phyloP scores from a whole-genome alignment of 306 rosid genomes.

The Cucurbita ficifolia region DNA sequence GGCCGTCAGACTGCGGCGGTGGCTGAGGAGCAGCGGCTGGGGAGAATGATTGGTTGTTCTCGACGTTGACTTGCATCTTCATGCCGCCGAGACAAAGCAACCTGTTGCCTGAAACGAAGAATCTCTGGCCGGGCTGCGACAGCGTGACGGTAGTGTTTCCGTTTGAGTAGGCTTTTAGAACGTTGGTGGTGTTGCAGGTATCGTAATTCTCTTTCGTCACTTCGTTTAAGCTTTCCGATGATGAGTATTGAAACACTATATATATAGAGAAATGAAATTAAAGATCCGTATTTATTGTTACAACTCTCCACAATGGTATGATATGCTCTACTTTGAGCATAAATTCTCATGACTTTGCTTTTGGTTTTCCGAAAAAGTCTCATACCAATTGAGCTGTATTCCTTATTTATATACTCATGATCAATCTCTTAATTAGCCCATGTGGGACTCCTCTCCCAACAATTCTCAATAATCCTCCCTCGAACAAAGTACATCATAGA shows the following conservation, averaged over 20 bases:
- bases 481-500: too few species aligned
- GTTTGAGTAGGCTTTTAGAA: constrained; percentile 21
- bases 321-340: too few species aligned
- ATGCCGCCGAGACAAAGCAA: constrained; percentile 76
- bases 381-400: too few species aligned
- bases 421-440: too few species aligned
- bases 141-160: constrained; percentile 66
- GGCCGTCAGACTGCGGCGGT: background rate
- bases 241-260: constrained; percentile 68
- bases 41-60: constrained; percentile 18
- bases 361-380: too few species aligned
- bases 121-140: constrained; percentile 43
- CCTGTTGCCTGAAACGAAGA: constrained; percentile 56
- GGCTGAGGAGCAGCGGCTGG: constrained; percentile 32
- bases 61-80: constrained; percentile 48
- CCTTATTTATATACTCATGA: too few species aligned
- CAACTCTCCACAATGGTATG: too few species aligned
- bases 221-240: constrained; percentile 38
- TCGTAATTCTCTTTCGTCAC: constrained; percentile 40
- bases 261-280: background rate
- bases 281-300: too few species aligned
- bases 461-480: too few species aligned
- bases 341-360: too few species aligned
- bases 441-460: too few species aligned
- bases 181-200: constrained; percentile 54